Percentiles rank a stretch among this genome's conserved stretches.
Conservation (phyloP, 768 basidiomycete species). For the Phlegmacium glaucopus region DNA sequence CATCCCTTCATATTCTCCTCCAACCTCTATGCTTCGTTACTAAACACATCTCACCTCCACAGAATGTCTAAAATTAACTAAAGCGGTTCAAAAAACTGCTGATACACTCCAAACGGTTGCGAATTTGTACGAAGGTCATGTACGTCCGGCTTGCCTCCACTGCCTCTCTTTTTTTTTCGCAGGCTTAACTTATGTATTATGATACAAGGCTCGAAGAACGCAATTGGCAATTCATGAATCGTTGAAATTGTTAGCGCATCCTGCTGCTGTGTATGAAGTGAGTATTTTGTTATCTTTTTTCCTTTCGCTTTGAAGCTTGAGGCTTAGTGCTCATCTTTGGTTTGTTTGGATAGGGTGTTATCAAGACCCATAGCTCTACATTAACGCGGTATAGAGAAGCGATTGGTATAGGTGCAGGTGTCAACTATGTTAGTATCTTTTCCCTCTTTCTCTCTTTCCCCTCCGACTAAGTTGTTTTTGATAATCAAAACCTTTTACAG, state of each 20-base stretch:
- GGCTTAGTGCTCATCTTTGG: neutral
- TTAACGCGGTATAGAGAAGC: constrained; percentile 63
- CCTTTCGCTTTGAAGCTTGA: too few species aligned
- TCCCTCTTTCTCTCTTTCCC: neutral
- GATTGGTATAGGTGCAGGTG: constrained; percentile 15
- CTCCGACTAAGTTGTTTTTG: neutral
- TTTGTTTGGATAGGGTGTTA: constrained; percentile 44
- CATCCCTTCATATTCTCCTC: too few species aligned
- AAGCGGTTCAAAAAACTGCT: constrained; percentile 71
- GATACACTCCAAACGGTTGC: constrained; percentile 74
- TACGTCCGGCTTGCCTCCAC: constrained; percentile 27
- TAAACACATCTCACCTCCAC: too few species aligned
- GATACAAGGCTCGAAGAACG: constrained; percentile 60
- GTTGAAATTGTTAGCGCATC: constrained; percentile 74
- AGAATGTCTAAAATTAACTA: constrained; percentile 80
- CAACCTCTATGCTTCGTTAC: too few species aligned
- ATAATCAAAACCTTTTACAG: constrained; percentile 26
- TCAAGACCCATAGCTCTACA: constrained; percentile 75
- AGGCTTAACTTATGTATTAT: too few species aligned
- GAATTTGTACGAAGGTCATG: constrained; percentile 78
- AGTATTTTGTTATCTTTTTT: constrained; percentile 4
- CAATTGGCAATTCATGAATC: constrained; percentile 74
- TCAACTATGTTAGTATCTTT: constrained; percentile 7
- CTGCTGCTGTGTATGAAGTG: constrained; percentile 68
- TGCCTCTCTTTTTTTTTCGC: neutral